Base-by-base conservation (phyloP, 495 filamentous ascomycete species). In the Talaromyces wortmannii region DNA sequence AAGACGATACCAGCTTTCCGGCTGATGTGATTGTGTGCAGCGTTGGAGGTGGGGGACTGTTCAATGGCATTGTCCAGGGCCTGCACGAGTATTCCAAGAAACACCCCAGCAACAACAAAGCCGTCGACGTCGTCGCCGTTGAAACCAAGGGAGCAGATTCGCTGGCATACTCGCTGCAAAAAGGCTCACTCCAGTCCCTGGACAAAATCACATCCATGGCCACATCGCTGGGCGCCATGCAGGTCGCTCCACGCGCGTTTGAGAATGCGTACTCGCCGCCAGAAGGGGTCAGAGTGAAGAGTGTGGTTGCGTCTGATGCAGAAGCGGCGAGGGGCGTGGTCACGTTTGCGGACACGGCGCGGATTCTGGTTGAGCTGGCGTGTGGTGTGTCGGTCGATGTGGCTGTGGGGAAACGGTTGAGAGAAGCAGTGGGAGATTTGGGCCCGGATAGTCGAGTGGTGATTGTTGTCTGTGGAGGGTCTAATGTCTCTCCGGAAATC, bases 11-110 rank as follows among this genome's bases (percentile, higher is more conserved):
- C 3, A 61, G 66, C 23, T 60, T 69, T 16, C 65, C 59, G 7
- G 67, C 86, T 8, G 85, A 90, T 64, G 87, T 75, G 33, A 70
- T 97, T 7, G 77, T 95, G 11, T 92, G 88, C 63, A 86, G 78
- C 56, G 90, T 96, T 44, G 92, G 92, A 10, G 92, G 92, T 7
- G 92, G 92, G 2, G 92, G 92, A 0, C 68, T 97, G 48, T 80
- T 96, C 36, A 86, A 83, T 56, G 92, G 92, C 0, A 56, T 96
- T 5, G 75, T 89, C 67, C 66, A 79, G 54, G 91, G 89, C 1
- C 58, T 96, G 1, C 78, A 84, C 57, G 56, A 63, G 31, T 68
- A 77, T 62, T 63, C 71, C 12, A 57, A 63, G 52, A 29, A 50
- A 31, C 44, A 64, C 5, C 55, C 45, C 7, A n/a, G 8, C 12